Base-by-base conservation (phyloP, 2,329 filamentous ascomycete species). In the Bipolaris oryzae region DNA sequence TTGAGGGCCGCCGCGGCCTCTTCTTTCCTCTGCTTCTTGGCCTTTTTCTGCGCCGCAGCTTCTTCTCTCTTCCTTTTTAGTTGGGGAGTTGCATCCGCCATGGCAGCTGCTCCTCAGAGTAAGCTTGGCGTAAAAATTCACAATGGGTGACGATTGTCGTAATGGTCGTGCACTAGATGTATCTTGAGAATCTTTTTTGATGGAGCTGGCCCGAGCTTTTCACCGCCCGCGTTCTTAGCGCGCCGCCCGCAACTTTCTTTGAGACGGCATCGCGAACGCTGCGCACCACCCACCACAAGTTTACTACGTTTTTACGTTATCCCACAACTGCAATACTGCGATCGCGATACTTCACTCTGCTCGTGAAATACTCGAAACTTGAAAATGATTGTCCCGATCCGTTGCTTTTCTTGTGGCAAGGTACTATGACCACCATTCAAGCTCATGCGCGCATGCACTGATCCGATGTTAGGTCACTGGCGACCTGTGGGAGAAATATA, bases 381-480 rank as follows among this genome's bases (percentile, higher is more conserved):
- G 81, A 89, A 80, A 55, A 99, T 99, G 95, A 99, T 99, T 79
- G 98, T 99, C 68, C 95, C 95, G 2, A 91, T 99, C 66, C 92
- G 95, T 68, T 99, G 95, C 82, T 99, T 99, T 80, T 98, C 95
- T 56, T 99, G 95, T 79, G 95, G 95, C 78, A 99, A 99, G 91
- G 95, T 96, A 79, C 58, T 79, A 53, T 37, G 51, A 37, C 34
- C 10, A 57, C 43, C 35, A 20, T 48, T 38, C 42, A 16, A 44
- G 50, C 59, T 53, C 52, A 49, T 43, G 55, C 48, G 59, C 58
- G 53, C 60, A 51, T 51, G 55, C 55, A 63, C 73, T 71, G 77
- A 72, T 50, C 20, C 33, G 42, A 53, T 23, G 57, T 47, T 74
- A 98, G 95, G 95, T 99, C 76, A 91, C 93, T 57, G 95, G 92